Base-by-base conservation (phyloP, 441 rosid genomes). In the Bruguiera hainesii region DNA sequence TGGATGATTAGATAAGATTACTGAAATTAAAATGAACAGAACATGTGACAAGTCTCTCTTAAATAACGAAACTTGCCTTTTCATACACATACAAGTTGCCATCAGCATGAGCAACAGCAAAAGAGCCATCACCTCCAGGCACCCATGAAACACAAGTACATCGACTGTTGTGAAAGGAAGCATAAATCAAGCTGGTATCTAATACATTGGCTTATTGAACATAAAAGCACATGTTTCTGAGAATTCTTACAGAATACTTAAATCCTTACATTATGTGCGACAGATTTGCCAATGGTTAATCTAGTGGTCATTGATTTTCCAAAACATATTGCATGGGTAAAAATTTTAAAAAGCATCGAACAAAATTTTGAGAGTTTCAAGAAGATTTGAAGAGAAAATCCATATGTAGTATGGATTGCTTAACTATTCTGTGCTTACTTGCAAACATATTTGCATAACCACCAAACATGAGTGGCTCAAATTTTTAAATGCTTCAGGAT, bases 111-210 rank as follows among this genome's bases (percentile, higher is more conserved):
- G 97, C 98, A 75, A 90, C 97, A 73, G 84, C 83, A 71, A 95
- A 95, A 76, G 93, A 69, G 63, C 99, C 98, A 79, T 92, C 98
- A 52, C 91, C 89, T 75, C 98, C 98, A 63, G 98, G 99, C 64
- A 92, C 87, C 98, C 99, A 95, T 51, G 93, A 75, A 39, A 89
- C 76, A 77, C 96, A 79, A 55, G 89, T 90, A 80, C 99, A 95
- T 26, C 93, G 96, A 72, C 99, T 95, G 88, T 77, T 68, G 68
- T 61, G 76, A 73, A 75, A 80, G 71, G 48, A 71, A 46, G 53
- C 21, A 31, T 68, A 64, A 65, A 76, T 59, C 23, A 61, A 56
- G 63, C 19, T 37, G 60, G 56, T 19, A 15, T n/a, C 20, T 6
- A 39, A 60, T 57, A 35, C 49, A 50, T 6, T 0, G 62, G 35